Conservation (phyloP, 2,329 filamentous ascomycete species). For the Myriosclerotinia curreyana region DNA sequence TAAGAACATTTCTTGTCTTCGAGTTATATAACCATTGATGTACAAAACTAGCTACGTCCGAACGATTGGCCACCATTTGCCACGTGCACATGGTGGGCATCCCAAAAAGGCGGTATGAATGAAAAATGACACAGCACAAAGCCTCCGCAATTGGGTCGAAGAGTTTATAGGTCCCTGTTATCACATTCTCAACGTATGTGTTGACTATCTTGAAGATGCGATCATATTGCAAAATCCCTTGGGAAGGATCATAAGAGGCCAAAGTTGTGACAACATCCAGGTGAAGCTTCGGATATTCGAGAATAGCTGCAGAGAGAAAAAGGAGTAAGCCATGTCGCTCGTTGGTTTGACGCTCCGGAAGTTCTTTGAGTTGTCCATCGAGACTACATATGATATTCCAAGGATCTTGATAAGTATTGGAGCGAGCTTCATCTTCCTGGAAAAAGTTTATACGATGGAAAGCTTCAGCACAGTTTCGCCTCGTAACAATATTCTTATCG, state of each 20-base stretch:
- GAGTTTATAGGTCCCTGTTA: conserved; percentile 31
- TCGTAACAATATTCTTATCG: conserved; percentile 70
- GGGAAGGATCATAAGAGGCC: background rate
- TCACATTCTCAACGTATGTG: background rate
- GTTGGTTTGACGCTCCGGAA: conserved; percentile 56
- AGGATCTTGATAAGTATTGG: background rate
- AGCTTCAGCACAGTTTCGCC: conserved; percentile 67
- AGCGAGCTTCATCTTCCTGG: background rate
- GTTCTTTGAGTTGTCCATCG: conserved; percentile 19
- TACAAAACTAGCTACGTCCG: background rate
- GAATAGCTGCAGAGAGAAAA: conserved; percentile 48
- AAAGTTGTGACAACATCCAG: background rate
- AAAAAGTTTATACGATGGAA: conserved; percentile 42
- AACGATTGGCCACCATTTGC: background rate
- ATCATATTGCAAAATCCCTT: background rate
- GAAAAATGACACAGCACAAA: conserved; percentile 2
- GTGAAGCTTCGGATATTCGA: background rate
- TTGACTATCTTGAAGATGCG: background rate
- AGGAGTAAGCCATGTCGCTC: conserved; percentile 66
- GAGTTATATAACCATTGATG: background rate
- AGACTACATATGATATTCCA: conserved; percentile 19
- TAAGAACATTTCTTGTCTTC: background rate
- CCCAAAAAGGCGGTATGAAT: conserved; percentile 6
- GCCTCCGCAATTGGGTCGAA: conserved; percentile 33
- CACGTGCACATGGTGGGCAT: background rate